phyloP scores from a whole-genome alignment of 768 basidiomycete species.

The Podaxis sp. region DNA sequence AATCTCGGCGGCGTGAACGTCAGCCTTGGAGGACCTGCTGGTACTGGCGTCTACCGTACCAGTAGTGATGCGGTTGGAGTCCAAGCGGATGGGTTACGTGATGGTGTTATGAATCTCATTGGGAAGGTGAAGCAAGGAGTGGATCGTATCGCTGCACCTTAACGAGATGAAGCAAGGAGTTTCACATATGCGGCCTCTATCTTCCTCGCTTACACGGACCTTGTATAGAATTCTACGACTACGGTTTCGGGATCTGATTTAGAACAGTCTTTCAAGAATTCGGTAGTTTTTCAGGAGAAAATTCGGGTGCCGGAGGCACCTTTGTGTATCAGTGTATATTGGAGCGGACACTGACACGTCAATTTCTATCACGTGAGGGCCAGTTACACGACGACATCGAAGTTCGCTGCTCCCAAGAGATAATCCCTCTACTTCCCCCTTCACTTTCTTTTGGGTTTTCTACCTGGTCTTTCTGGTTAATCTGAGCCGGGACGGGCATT shows the following conservation, averaged over 20 bases:
- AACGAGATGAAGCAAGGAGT: conserved; percentile 12
- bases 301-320: conserved; percentile 20
- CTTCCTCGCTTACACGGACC: conserved; percentile 12
- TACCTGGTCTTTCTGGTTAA: conserved; percentile 7
- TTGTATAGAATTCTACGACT: conserved; percentile 13
- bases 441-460: conserved; percentile 21
- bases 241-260: neutral
- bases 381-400: conserved; percentile 12
- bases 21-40: conserved; percentile 84
- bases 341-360: conserved; percentile 36
- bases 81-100: conserved; percentile 85
- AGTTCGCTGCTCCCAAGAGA: neutral
- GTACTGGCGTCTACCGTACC: conserved; percentile 83
- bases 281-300: conserved; percentile 24
- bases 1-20: conserved; percentile 93
- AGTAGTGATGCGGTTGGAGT: conserved; percentile 71
- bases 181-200: neutral
- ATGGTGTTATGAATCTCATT: conserved; percentile 84
- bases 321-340: neutral
- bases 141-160: conserved; percentile 56
- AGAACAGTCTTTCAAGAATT: neutral
- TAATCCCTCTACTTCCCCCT: conserved; percentile 23
- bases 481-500: conserved; percentile 32
- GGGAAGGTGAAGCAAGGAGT: conserved; percentile 90
- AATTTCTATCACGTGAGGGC: conserved; percentile 31